phyloP scores from a whole-genome alignment of 1,284 basidiomycete genomes.

The Laetiporus sulphureus region DNA sequence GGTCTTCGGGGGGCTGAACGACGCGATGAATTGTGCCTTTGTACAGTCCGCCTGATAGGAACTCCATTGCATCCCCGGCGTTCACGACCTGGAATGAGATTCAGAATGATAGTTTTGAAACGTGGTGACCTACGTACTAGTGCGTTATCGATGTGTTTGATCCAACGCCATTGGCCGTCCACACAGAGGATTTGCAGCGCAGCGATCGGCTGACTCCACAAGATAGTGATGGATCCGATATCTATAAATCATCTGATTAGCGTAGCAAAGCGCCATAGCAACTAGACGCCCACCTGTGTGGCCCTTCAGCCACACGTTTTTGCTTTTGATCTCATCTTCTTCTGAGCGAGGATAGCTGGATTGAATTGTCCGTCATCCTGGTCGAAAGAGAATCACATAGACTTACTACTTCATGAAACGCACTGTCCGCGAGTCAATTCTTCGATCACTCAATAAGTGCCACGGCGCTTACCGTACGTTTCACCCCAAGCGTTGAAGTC shows the following conservation, averaged over 20 bases:
- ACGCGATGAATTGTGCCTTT: conserved; percentile 32
- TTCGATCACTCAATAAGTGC: not conserved
- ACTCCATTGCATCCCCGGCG: conserved; percentile 50
- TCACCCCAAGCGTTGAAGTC: conserved; percentile 23
- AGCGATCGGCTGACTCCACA: conserved; percentile 55
- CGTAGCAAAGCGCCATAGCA: not conserved
- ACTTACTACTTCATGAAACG: conserved; percentile 52
- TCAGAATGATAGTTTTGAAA: not conserved
- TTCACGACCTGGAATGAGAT: conserved; percentile 39
- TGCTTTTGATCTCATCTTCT: conserved; percentile 46
- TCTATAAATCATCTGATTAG: conserved; percentile 31
- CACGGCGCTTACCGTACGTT: conserved; percentile 20
- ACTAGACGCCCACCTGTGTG: conserved; percentile 39
- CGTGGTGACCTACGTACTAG: conserved; percentile 31
- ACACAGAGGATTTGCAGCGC: conserved; percentile 48
- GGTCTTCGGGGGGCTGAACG: conserved; percentile 40
- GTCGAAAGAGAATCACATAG: not conserved
- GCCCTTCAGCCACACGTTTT: conserved; percentile 55
- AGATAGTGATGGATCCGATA: conserved; percentile 45
- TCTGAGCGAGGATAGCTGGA: conserved; percentile 25
- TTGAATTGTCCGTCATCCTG: conserved; percentile 5
- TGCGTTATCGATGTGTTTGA: conserved; percentile 53
- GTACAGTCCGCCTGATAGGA: conserved; percentile 44
- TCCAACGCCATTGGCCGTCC: conserved; percentile 51
- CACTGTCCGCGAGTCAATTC: conserved; percentile 22